Evolutionary conservation across 257 asterid genomes (phyloP).

Genomic region (Nicotiana obtusifolia): DNA sequence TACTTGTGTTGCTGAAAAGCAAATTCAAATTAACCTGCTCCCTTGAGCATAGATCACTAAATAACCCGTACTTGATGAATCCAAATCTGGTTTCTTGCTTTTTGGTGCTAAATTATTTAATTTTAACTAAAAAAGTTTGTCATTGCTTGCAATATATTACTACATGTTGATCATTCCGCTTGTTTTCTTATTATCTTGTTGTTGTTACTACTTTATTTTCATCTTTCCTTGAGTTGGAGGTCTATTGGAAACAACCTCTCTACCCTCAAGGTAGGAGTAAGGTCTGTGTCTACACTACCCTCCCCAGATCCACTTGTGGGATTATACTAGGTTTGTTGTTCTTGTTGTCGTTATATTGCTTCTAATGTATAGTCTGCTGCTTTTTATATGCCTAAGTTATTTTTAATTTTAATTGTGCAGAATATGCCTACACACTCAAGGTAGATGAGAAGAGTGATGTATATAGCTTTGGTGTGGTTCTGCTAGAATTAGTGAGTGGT

Average conservation of each 20-base stretch:
- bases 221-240: no score
- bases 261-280: no score
- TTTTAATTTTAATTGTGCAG: not conserved
- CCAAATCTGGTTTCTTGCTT: not conserved
- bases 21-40: not conserved
- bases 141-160: no score
- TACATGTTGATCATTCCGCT: no score
- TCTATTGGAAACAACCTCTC: no score
- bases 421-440: conserved; percentile 28
- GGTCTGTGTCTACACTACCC: no score
- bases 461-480: conserved; percentile 28
- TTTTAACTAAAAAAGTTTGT: not conserved
- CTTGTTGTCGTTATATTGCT: no score
- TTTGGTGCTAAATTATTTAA: not conserved
- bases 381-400: not conserved
- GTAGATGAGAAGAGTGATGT: conserved; percentile 30
- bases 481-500: conserved; percentile 22
- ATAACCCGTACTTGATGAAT: not conserved
- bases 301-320: no score
- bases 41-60: not conserved
- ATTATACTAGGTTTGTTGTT: no score
- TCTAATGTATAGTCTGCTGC: no score
- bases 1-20: not conserved
- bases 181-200: no score
- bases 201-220: no score